Base-by-base conservation (phyloP, 2,329 filamentous ascomycete genomes). In the Beauveria australis region DNA sequence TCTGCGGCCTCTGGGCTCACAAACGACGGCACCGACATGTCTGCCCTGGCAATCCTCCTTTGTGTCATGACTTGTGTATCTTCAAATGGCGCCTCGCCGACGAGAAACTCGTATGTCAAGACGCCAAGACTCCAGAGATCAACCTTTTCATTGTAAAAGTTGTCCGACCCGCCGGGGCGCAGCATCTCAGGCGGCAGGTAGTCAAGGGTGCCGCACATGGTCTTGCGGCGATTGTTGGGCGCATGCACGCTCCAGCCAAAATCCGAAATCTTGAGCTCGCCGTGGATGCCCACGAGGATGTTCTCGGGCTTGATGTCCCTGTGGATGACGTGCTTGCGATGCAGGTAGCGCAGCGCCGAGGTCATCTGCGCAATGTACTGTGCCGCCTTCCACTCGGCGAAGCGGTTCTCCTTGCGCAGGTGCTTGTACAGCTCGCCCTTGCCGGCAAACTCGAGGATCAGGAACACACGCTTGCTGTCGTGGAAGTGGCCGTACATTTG, bases 181-280 rank as follows among this genome's bases (percentile, higher is more conserved):
- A 97, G 84, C 94, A 99, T 99, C 85, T 99, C 94, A 5, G 94
- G 94, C 3, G 94, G 94, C 18, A 99, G 84, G 74, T 99, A 99
- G 76, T 99, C 94, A 47, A 97, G 84, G 19, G 94, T 99, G 64
- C 94, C 94, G 73, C 94, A 99, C 85, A 97, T 92, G 60, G 94
- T 99, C 70, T 92, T 89, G 64, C 94, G 83, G 67, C 94, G 81
- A 77, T 93, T 95, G 75, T 96, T 97, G 30, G 94, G 94, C 5
- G 94, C 94, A 74, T 99, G 94, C 4, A 97, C 94, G 72, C 90
- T 95, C 94, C 94, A 99, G 54, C 94, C 93, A 70, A 97, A 99
- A 74, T 99, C 94, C 5, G 91, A 95, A 70, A 99, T 92, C 76
- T 99, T 99, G 78, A 99, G 92, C 79, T 99, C 94, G 66, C 92